Conservation (phyloP, 352 stramenopile genomes). For the Phytopythium oedochilum region DNA sequence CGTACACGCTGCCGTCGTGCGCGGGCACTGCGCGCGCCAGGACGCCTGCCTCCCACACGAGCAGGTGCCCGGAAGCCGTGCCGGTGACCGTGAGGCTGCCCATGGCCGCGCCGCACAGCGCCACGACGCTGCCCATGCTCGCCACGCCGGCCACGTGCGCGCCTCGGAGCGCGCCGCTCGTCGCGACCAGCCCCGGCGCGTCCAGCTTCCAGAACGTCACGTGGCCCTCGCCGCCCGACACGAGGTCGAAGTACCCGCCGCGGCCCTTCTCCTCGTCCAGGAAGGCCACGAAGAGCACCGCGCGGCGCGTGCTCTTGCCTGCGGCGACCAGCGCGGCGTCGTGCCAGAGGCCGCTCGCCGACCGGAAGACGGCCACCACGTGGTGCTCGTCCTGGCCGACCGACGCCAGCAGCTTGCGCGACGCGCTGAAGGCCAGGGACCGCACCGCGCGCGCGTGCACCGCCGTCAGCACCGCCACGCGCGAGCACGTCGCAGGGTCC, state of each 20-base stretch:
- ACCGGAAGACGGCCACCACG: constrained; percentile 65
- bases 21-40: constrained; percentile 55
- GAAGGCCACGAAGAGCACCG: constrained; percentile 60
- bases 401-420: constrained; percentile 41
- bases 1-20: constrained; percentile 64
- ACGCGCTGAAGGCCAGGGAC: constrained; percentile 52
- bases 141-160: constrained; percentile 8
- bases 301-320: constrained; percentile 38
- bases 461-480: constrained; percentile 40
- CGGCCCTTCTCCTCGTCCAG: constrained; percentile 46
- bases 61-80: constrained; percentile 59
- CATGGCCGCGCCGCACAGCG: constrained; percentile 60
- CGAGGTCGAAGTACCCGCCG: constrained; percentile 35
- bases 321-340: constrained; percentile 52
- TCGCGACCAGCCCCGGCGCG: constrained; percentile 38
- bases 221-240: constrained; percentile 62
- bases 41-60: constrained; percentile 63
- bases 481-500: constrained; percentile 55
- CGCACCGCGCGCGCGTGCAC: constrained; percentile 70
- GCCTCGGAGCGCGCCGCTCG: constrained; percentile 57
- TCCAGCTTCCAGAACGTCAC: constrained; percentile 71
- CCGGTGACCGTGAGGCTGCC: constrained; percentile 49
- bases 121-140: neutral
- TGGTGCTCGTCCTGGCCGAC: constrained; percentile 76
- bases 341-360: constrained; percentile 49